These are phyloP conservation scores for Lasiodiplodia theobromae DNA, from an alignment of 2,329 filamentous ascomycete genomes.

Conservation along the genomic window DNA sequence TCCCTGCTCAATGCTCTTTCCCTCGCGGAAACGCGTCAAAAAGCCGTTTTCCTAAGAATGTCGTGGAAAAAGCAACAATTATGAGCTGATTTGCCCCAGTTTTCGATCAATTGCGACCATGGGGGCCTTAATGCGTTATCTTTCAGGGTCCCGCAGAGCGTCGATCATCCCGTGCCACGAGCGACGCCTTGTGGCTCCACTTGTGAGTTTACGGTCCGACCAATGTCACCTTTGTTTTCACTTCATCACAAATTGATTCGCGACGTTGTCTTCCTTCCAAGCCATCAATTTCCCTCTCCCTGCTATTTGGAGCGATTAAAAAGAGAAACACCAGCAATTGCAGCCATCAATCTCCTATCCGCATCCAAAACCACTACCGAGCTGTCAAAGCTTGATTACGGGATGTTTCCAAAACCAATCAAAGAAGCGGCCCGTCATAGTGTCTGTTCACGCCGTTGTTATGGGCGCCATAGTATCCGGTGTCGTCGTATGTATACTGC, in stretches of 20 bases:
- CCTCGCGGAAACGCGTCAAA: background rate
- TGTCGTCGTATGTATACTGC: slow-evolving; percentile 50
- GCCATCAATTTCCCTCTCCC: background rate
- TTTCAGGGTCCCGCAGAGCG: background rate
- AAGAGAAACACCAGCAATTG: background rate
- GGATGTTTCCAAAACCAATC: background rate
- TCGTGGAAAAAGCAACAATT: background rate
- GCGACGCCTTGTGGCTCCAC: slow-evolving; percentile 1
- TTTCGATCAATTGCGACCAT: background rate
- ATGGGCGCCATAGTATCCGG: slow-evolving; percentile 48
- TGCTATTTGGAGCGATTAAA: background rate
- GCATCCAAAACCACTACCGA: no score
- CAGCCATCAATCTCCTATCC: no score
- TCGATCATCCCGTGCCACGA: slow-evolving; percentile 5
- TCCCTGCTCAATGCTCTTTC: slow-evolving; percentile 1
- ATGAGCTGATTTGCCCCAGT: background rate
- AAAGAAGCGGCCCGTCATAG: background rate
- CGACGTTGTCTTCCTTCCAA: background rate
- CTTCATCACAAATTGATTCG: background rate
- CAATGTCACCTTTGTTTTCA: background rate
- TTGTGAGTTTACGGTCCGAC: background rate
- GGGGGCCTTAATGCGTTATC: background rate
- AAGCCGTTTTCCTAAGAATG: background rate
- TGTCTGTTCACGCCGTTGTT: background rate
- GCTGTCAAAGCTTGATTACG: background rate